A percentile compares a stretch with the other conserved stretches of the same genome.
These are phyloP conservation scores for Pyrenochaeta sp. DNA, from an alignment of 2,329 filamentous ascomycete genomes.

Conservation along the genomic window DNA sequence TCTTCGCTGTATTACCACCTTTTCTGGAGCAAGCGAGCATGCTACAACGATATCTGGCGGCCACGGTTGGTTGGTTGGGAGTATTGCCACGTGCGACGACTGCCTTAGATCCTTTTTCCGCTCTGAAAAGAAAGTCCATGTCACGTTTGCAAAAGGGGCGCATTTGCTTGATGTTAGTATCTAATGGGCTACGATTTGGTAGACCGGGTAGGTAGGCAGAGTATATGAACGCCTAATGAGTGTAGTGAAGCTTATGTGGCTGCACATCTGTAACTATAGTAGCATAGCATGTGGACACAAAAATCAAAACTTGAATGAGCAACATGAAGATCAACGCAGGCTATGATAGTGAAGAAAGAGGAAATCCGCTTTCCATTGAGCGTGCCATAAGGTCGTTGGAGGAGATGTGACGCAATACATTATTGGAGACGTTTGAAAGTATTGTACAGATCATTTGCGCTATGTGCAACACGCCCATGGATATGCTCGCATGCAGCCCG, in stretches of 20 bases:
- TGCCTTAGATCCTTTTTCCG: slow-evolving; percentile 11
- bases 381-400: no score
- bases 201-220: slow-evolving; percentile 20
- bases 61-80: slow-evolving; percentile 36
- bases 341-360: neutral
- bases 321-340: no score
- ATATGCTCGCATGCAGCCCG: slow-evolving; percentile 6
- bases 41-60: slow-evolving; percentile 31
- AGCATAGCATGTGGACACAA: slow-evolving; percentile 33
- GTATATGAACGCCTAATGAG: slow-evolving; percentile 18
- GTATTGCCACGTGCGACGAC: slow-evolving; percentile 21
- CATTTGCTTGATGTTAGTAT: slow-evolving; percentile 25
- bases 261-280: slow-evolving; percentile 45
- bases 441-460: slow-evolving; percentile 33
- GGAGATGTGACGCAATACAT: slow-evolving; percentile 26
- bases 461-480: slow-evolving; percentile 24
- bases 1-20: slow-evolving; percentile 51
- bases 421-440: slow-evolving; percentile 38
- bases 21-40: slow-evolving; percentile 39
- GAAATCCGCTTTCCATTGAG: no score
- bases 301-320: slow-evolving; percentile 13
- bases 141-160: slow-evolving; percentile 31
- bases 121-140: no score
- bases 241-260: slow-evolving; percentile 16
- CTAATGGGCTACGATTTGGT: slow-evolving; percentile 29